Evolutionary conservation across 2,329 filamentous ascomycete genomes (phyloP).

Genomic region (Scedosporium aurantiacum): DNA sequence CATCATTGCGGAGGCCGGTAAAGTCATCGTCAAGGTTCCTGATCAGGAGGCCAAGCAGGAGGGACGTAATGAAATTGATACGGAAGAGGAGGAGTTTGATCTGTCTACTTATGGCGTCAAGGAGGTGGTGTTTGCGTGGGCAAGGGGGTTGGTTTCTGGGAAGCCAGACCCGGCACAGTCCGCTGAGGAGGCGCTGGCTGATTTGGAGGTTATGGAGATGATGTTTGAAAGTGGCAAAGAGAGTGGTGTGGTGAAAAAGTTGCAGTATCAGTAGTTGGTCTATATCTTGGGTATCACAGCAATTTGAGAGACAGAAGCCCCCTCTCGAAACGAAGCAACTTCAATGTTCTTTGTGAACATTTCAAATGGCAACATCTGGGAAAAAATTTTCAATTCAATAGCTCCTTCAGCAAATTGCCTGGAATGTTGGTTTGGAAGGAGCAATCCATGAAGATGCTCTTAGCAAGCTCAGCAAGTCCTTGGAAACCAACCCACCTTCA

Average conservation of each 20-base stretch:
- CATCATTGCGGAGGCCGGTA: slow-evolving; percentile 37
- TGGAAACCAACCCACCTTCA: not conserved
- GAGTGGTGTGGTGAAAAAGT: slow-evolving; percentile 19
- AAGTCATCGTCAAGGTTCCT: slow-evolving; percentile 25
- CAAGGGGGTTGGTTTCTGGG: slow-evolving; percentile 36
- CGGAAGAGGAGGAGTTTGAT: slow-evolving; percentile 29
- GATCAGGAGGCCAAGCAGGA: slow-evolving; percentile 8
- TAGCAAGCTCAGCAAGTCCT: not conserved
- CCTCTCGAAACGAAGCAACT: too few relatives aligned
- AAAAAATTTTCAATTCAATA: too few relatives aligned
- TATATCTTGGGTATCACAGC: too few relatives aligned
- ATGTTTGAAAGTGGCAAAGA: slow-evolving; percentile 35
- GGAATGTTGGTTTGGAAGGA: not conserved
- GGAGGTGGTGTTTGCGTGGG: slow-evolving; percentile 52
- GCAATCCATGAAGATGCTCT: not conserved
- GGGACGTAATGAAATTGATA: not conserved
- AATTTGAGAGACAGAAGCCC: too few relatives aligned
- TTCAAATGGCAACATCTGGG: too few relatives aligned
- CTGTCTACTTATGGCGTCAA: slow-evolving; percentile 38
- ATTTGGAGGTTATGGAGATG: slow-evolving; percentile 46
- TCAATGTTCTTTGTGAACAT: too few relatives aligned
- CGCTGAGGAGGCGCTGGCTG: slow-evolving; percentile 46
- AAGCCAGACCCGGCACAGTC: slow-evolving; percentile 36
- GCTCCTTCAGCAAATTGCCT: not conserved
- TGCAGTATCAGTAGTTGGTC: slow-evolving; percentile 23